These are phyloP conservation scores for Oryza brachyantha DNA, from an alignment of 176 grass and related monocot genomes.

Conservation along the genomic window DNA sequence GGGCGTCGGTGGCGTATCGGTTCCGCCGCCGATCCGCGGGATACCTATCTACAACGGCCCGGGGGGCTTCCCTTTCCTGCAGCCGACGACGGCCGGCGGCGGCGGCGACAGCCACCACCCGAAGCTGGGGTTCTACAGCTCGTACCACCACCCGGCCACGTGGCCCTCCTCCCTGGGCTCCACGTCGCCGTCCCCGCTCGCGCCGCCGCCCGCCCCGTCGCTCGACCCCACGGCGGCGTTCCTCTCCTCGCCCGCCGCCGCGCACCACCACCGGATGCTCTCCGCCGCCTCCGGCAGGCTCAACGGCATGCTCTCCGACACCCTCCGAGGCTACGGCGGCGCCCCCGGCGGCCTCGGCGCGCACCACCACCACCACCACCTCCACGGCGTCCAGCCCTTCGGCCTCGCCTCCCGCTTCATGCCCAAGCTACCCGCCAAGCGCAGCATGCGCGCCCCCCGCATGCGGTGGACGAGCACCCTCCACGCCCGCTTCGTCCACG, in stretches of 20 bases:
- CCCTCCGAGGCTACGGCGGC: slow-evolving; percentile 49
- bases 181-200: slow-evolving; percentile 29
- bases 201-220: neutral
- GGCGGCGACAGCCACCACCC: neutral
- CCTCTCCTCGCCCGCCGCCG: slow-evolving; percentile 45
- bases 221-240: slow-evolving; percentile 53
- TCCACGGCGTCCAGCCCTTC: slow-evolving; percentile 48
- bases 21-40: slow-evolving; percentile 58
- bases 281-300: slow-evolving; percentile 58
- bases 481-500: slow-evolving; percentile 91
- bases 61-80: slow-evolving; percentile 57
- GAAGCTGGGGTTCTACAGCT: slow-evolving; percentile 48
- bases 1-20: slow-evolving; percentile 19
- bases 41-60: slow-evolving; percentile 82
- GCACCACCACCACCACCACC: slow-evolving; percentile 41
- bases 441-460: slow-evolving; percentile 90
- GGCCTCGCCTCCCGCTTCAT: slow-evolving; percentile 74
- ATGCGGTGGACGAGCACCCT: slow-evolving; percentile 99
- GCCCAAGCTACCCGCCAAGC: slow-evolving; percentile 78
- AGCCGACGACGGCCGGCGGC: slow-evolving; percentile 15
- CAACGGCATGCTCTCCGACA: slow-evolving; percentile 79
- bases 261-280: slow-evolving; percentile 65
- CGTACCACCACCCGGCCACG: slow-evolving; percentile 27
- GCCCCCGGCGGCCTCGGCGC: slow-evolving; percentile 23
- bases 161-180: slow-evolving; percentile 40